A percentile compares a stretch with the other conserved stretches of the same genome.
Conservation (phyloP, 495 filamentous ascomycete genomes). For the Penicillium angulare region DNA sequence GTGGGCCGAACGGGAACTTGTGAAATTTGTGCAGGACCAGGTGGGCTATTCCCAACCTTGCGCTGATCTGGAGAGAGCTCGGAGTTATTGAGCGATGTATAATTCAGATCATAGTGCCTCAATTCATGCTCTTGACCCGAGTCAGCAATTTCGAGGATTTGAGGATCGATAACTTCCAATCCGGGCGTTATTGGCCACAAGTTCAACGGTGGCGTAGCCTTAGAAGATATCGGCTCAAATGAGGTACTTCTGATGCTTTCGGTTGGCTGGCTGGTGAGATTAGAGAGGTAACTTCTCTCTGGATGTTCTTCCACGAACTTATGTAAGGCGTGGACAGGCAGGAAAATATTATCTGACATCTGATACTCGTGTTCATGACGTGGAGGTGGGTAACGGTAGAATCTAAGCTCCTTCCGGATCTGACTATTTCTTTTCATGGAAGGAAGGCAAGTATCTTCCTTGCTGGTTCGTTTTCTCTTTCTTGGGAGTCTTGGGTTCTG, state of each 20-base stretch:
- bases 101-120: constrained; percentile 4
- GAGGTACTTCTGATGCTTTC: constrained; percentile 12
- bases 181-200: constrained; percentile 13
- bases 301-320: constrained; percentile 10
- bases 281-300: constrained; percentile 4
- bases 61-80: no score
- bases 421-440: no score
- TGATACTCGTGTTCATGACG: constrained; percentile 6
- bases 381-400: constrained; percentile 8
- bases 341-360: constrained; percentile 5
- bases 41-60: background rate
- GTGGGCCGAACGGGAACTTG: background rate
- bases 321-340: constrained; percentile 7
- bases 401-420: no score
- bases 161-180: constrained; percentile 16
- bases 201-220: constrained; percentile 6
- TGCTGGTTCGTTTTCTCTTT: constrained; percentile 10
- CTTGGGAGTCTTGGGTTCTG: constrained; percentile 9
- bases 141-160: constrained; percentile 7
- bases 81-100: no score
- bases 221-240: constrained; percentile 9
- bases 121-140: background rate
- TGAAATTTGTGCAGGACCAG: background rate
- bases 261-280: constrained; percentile 1
- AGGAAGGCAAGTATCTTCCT: no score